Evolutionary conservation across 139 green algal species (phyloP).

Genomic region (Asterochloris sp.): DNA sequence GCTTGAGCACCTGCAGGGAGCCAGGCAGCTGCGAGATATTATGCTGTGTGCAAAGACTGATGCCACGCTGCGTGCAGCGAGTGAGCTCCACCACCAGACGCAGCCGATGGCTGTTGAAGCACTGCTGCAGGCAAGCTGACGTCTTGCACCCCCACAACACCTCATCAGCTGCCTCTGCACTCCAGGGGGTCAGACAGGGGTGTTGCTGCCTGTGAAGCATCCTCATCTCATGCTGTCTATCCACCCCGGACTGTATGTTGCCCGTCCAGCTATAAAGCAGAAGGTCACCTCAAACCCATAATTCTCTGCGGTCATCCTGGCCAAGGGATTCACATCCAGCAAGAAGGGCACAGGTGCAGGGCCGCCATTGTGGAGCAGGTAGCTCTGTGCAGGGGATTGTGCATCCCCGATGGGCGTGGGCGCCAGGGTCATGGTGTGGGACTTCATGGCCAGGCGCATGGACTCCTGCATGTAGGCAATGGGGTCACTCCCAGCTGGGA

Average conservation of each 20-base stretch:
- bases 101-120: too few species aligned
- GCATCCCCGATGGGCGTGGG: constrained; percentile 54
- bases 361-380: constrained; percentile 50
- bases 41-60: too few species aligned
- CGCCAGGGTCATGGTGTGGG: constrained; percentile 37
- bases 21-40: too few species aligned
- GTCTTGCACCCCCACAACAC: too few species aligned
- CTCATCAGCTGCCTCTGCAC: too few species aligned
- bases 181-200: too few species aligned
- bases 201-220: too few species aligned
- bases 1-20: constrained; percentile 23
- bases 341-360: constrained; percentile 34
- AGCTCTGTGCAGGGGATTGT: constrained; percentile 42
- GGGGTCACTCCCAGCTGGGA: not conserved
- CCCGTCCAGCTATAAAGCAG: constrained; percentile 2
- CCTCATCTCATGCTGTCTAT: too few species aligned
- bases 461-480: not conserved
- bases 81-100: too few species aligned
- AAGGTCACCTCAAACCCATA: constrained; percentile 45
- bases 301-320: constrained; percentile 25
- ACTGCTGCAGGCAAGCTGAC: too few species aligned
- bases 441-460: constrained; percentile 27
- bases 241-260: too few species aligned
- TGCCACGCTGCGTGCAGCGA: too few species aligned
- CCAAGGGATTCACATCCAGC: constrained; percentile 38